Base-by-base conservation (phyloP, 768 basidiomycete species). In the Amanita thiersii region DNA sequence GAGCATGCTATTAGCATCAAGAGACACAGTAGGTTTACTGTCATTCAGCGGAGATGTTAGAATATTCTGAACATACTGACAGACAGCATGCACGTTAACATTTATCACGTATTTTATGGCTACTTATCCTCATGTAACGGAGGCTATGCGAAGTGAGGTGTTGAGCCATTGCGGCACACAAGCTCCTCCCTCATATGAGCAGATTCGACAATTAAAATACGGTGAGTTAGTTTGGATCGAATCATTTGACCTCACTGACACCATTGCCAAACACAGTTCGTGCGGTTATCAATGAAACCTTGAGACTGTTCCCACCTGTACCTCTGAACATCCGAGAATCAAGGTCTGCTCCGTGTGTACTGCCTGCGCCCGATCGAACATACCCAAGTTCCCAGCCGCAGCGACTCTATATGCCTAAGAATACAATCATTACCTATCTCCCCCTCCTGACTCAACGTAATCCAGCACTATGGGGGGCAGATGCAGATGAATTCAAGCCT, bases 231-330 rank as follows among this genome's bases (percentile, higher is more conserved):
- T 12, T 23, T n/a, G n/a, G 17, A 32, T 15, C 18, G 21, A 29
- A 11, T 41, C 14, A 21, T 9, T 30, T 23, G 25, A 11, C 10
- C 9, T 31, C n/a, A 47, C 31, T n/a, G 17, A 39, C 14, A 37
- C 43, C 18, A 37, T 32, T 30, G 32, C 37, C 40, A 26, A 44
- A 49, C 39, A 43, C 54, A 77, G 82, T 85, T 66, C 74, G 77
- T 45, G 84, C 84, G 8, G 81, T 87, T 26, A 73, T 89, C 30
- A 83, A 88, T 47, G 87, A 90, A 53, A 79, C 79, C 0, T 66
- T 90, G 17, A 70, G 86, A 12, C 61, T 90, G 1, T 90, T 81
- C 61, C 86, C 86, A 3, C 83, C 86, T 5, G 81, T 89, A 0
- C 85, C 86, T 5, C 59, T 85, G 30, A 87, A 86, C 51, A 63